A percentile compares a stretch with the other conserved stretches of the same genome.
Conservation (phyloP, 345 rosid species). For the Brassica juncea region DNA sequence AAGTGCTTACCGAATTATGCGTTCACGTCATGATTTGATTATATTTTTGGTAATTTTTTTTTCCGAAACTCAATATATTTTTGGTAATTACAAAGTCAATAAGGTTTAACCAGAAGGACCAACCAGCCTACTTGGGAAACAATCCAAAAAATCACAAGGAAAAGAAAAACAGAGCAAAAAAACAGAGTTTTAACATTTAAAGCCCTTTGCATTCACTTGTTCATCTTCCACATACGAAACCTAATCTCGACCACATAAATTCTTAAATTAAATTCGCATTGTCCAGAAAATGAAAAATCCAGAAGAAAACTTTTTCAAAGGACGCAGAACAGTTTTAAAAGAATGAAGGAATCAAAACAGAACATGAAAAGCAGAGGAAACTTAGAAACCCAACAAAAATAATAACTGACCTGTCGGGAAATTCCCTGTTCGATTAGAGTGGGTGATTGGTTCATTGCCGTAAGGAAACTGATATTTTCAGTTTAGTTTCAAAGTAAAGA, state of each 20-base stretch:
- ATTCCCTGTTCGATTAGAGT: slow-evolving; percentile 51
- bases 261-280: slow-evolving; percentile 13
- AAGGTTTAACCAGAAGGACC: slow-evolving; percentile 31
- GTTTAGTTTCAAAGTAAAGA: slow-evolving; percentile 24
- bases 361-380: slow-evolving; percentile 5
- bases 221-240: slow-evolving; percentile 21
- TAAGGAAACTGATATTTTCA: slow-evolving; percentile 14
- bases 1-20: slow-evolving; percentile 23
- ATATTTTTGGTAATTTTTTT: not conserved
- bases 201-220: slow-evolving; percentile 14
- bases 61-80: not conserved
- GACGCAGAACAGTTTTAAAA: not conserved
- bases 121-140: slow-evolving; percentile 28
- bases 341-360: not conserved
- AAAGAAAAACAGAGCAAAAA: slow-evolving; percentile 8
- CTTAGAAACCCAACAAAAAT: not conserved
- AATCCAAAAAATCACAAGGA: slow-evolving; percentile 31
- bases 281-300: slow-evolving; percentile 21
- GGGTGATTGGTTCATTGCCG: slow-evolving; percentile 53
- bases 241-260: slow-evolving; percentile 23
- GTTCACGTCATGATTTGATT: slow-evolving; percentile 16
- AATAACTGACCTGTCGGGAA: slow-evolving; percentile 52
- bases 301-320: not conserved
- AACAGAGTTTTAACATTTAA: not conserved
- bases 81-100: slow-evolving; percentile 28